A percentile compares a stretch with the other conserved stretches of the same genome.
These are phyloP conservation scores for Pyrenula massariospora DNA, from an alignment of 495 filamentous ascomycete genomes.

Conservation along the genomic window DNA sequence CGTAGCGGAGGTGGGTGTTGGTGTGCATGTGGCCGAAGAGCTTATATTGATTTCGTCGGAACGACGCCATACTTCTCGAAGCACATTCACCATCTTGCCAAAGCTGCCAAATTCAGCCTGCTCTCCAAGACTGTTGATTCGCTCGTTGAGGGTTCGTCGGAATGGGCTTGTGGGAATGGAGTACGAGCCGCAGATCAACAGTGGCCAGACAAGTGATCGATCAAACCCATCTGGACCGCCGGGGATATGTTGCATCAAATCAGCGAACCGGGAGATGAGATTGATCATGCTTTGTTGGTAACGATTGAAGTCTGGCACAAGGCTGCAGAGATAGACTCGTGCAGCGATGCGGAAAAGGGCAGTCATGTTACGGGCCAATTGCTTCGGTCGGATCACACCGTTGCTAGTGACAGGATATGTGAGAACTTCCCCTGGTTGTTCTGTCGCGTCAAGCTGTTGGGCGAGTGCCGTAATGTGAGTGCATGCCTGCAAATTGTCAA, in stretches of 20 bases:
- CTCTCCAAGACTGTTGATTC: slow-evolving; percentile 59
- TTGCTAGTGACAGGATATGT: slow-evolving; percentile 39
- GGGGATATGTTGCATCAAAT: slow-evolving; percentile 66
- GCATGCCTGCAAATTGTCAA: slow-evolving; percentile 72
- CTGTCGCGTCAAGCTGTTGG: slow-evolving; percentile 70
- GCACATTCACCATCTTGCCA: slow-evolving; percentile 65
- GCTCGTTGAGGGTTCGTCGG: slow-evolving; percentile 61
- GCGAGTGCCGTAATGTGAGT: slow-evolving; percentile 72
- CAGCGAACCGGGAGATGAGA: slow-evolving; percentile 62
- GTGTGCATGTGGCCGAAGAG: background rate
- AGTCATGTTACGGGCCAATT: slow-evolving; percentile 76
- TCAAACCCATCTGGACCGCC: slow-evolving; percentile 74
- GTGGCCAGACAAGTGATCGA: slow-evolving; percentile 83
- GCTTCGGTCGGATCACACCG: slow-evolving; percentile 68
- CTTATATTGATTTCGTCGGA: slow-evolving; percentile 38
- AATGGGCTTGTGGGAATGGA: slow-evolving; percentile 60
- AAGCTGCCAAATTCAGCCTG: slow-evolving; percentile 72
- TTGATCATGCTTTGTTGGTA: slow-evolving; percentile 55
- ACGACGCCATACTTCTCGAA: slow-evolving; percentile 74
- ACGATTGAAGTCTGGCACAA: slow-evolving; percentile 79
- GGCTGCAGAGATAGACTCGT: slow-evolving; percentile 85
- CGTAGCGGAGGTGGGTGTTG: slow-evolving; percentile 3
- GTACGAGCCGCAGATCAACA: slow-evolving; percentile 71
- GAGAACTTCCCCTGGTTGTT: slow-evolving; percentile 43
- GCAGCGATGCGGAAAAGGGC: slow-evolving; percentile 83